A percentile compares a stretch with the other conserved stretches of the same genome.
phyloP scores from a whole-genome alignment of 2,329 filamentous ascomycete genomes.

The Esteya vermicola region DNA sequence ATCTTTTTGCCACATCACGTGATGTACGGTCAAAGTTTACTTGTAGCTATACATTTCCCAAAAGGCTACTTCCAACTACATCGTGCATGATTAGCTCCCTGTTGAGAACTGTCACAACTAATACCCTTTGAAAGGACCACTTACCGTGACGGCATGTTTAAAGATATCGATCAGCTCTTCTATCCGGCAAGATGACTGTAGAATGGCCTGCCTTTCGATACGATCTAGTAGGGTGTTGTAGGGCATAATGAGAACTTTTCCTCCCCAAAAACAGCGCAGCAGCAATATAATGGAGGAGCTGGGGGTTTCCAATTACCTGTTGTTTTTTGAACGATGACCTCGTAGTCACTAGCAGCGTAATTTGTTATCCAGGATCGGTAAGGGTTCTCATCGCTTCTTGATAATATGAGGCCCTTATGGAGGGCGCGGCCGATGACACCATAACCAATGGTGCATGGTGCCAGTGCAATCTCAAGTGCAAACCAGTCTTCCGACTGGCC shows the following conservation, averaged over 20 bases:
- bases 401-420: slow-evolving; percentile 40
- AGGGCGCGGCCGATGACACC: slow-evolving; percentile 63
- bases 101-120: too few species aligned
- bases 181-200: slow-evolving; percentile 59
- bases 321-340: slow-evolving; percentile 54
- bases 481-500: slow-evolving; percentile 82
- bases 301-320: too few species aligned
- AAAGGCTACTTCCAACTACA: slow-evolving; percentile 57
- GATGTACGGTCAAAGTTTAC: too few species aligned
- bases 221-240: slow-evolving; percentile 35
- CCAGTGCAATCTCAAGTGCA: slow-evolving; percentile 68
- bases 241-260: neutral
- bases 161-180: slow-evolving; percentile 79
- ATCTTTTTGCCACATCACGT: slow-evolving; percentile 9
- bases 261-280: neutral
- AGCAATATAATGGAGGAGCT: slow-evolving; percentile 2
- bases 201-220: slow-evolving; percentile 58
- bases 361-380: slow-evolving; percentile 91
- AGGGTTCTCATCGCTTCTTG: slow-evolving; percentile 47
- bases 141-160: slow-evolving; percentile 69
- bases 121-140: neutral
- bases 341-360: slow-evolving; percentile 71
- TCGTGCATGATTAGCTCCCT: too few species aligned
- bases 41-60: slow-evolving; percentile 46
- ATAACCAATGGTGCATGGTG: slow-evolving; percentile 85